Conservation (phyloP, 345 rosid species). For the Eucalyptus curtisii region DNA sequence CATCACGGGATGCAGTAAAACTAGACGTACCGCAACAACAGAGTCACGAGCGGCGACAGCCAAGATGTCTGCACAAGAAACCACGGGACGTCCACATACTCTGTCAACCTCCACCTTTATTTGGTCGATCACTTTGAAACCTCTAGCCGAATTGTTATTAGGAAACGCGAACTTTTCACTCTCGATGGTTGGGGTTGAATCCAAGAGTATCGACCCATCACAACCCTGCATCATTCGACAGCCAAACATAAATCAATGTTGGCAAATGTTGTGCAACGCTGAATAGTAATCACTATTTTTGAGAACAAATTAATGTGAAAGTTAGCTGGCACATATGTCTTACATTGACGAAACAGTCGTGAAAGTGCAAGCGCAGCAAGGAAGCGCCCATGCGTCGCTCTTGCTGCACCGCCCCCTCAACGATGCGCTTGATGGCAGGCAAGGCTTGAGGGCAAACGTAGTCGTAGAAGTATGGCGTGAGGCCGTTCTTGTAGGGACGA, state of each 20-base stretch:
- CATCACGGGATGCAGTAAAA: background rate
- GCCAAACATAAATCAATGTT: background rate
- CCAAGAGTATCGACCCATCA: constrained; percentile 53
- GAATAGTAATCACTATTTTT: background rate
- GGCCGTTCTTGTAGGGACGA: background rate
- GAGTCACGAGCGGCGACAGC: constrained; percentile 50
- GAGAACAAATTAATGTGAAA: background rate
- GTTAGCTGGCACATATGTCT: background rate
- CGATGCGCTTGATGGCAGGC: constrained; percentile 9
- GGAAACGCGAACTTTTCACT: constrained; percentile 36
- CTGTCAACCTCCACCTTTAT: constrained; percentile 39
- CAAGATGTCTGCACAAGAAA: constrained; percentile 60
- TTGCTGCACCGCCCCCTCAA: constrained; percentile 16
- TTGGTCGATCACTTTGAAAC: constrained; percentile 46
- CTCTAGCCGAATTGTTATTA: constrained; percentile 27
- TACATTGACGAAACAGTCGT: constrained; percentile 52
- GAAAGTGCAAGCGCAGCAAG: constrained; percentile 51
- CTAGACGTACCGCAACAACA: constrained; percentile 21
- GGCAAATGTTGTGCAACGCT: background rate
- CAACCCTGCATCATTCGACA: constrained; percentile 32
- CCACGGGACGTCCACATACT: constrained; percentile 27
- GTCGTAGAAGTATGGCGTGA: constrained; percentile 46
- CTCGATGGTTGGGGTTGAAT: constrained; percentile 26
- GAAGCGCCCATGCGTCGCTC: constrained; percentile 46
- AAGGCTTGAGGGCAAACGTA: constrained; percentile 38